These are phyloP conservation scores for Lepidium sativum DNA, from an alignment of 345 rosid genomes.

Conservation along the genomic window DNA sequence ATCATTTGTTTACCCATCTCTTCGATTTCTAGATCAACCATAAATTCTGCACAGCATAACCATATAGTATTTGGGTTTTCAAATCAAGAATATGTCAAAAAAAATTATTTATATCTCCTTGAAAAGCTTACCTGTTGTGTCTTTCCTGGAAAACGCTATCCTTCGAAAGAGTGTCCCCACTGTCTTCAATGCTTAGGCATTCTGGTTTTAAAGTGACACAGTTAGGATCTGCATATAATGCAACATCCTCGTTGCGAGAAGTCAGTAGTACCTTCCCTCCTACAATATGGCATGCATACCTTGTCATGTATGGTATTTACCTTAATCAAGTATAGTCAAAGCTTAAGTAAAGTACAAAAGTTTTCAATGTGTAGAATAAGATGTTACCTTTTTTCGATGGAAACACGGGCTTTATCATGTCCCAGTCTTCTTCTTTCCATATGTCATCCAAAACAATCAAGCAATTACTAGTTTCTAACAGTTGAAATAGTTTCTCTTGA, in stretches of 20 bases:
- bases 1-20: not conserved
- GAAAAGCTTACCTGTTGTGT: constrained; percentile 4
- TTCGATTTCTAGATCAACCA: not conserved
- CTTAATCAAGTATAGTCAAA: no score
- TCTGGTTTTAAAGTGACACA: constrained; percentile 3
- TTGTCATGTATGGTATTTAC: no score
- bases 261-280: constrained; percentile 40
- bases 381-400: not conserved
- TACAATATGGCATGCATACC: not conserved
- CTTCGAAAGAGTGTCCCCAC: constrained; percentile 39
- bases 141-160: constrained; percentile 19
- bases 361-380: not conserved
- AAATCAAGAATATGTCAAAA: not conserved
- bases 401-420: constrained; percentile 17
- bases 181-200: constrained; percentile 8
- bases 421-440: constrained; percentile 35
- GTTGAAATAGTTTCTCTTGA: not conserved
- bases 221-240: not conserved
- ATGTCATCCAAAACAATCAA: constrained; percentile 39
- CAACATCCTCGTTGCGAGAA: constrained; percentile 29
- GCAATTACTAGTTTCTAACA: constrained; percentile 16
- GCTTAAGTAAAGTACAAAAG: no score
- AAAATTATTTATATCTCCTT: no score
- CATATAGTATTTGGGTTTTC: not conserved
- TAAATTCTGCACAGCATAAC: not conserved